phyloP scores from a whole-genome alignment of 2,329 filamentous ascomycete genomes.

The Venturia oleaginea region DNA sequence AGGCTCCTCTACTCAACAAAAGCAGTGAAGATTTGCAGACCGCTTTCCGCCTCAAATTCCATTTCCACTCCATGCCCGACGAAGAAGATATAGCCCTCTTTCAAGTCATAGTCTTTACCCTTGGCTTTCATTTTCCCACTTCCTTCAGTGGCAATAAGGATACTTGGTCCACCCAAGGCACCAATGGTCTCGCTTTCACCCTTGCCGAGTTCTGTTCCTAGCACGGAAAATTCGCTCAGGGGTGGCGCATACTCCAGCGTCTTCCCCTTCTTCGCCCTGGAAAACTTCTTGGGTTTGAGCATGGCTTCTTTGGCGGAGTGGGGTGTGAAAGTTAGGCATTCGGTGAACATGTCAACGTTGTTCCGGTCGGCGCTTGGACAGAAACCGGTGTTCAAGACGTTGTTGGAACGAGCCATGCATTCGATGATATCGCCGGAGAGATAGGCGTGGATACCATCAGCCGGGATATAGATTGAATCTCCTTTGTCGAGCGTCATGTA shows the following conservation, averaged over 20 bases:
- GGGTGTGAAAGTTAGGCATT: constrained; percentile 54
- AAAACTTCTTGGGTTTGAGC: constrained; percentile 41
- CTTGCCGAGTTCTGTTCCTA: constrained; percentile 47
- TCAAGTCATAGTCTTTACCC: constrained; percentile 44
- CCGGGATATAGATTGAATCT: constrained; percentile 60
- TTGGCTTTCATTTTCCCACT: constrained; percentile 47
- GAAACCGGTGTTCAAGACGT: constrained; percentile 67
- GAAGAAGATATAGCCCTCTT: constrained; percentile 57
- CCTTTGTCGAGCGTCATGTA: constrained; percentile 57
- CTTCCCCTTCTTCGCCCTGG: constrained; percentile 45
- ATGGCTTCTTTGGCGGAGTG: constrained; percentile 49
- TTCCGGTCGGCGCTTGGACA: constrained; percentile 58
- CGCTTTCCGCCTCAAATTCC: constrained; percentile 25
- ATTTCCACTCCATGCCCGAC: constrained; percentile 49
- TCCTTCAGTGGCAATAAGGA: constrained; percentile 55
- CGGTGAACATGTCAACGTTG: constrained; percentile 53
- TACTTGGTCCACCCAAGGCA: constrained; percentile 50
- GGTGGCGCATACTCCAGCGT: constrained; percentile 57
- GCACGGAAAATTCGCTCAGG: constrained; percentile 63
- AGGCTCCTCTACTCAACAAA: constrained; percentile 11
- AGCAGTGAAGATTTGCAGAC: constrained; percentile 14
- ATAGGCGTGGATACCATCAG: constrained; percentile 67
- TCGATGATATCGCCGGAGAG: constrained; percentile 66
- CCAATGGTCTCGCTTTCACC: constrained; percentile 52
- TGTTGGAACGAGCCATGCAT: constrained; percentile 69